Evolutionary conservation across 2,329 filamentous ascomycete species (phyloP).

Genomic region (Aspergillus novofumigatus): DNA sequence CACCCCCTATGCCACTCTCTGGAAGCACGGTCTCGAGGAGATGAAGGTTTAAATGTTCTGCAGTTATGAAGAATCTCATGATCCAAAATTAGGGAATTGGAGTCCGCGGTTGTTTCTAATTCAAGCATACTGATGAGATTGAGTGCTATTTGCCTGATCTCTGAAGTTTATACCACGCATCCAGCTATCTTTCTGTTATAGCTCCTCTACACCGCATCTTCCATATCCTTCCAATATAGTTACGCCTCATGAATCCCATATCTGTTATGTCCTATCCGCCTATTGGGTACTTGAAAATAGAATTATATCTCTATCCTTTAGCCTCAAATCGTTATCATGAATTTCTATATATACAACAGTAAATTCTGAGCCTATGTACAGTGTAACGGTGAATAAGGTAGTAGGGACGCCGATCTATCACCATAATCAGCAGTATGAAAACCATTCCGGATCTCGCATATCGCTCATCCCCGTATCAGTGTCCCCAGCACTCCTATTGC

Average conservation of each 20-base stretch:
- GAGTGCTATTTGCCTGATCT: not conserved
- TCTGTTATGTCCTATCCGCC: slow-evolving; percentile 17
- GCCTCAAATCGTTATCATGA: not conserved
- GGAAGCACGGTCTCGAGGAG: slow-evolving; percentile 89
- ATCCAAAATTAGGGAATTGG: slow-evolving; percentile 15
- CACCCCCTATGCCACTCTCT: slow-evolving; percentile 84
- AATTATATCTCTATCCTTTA: not conserved
- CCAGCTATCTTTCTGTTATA: slow-evolving; percentile 8
- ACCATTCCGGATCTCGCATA: slow-evolving; percentile 11
- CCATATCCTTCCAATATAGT: slow-evolving; percentile 30
- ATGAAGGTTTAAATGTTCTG: slow-evolving; percentile 73
- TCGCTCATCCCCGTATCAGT: slow-evolving; percentile 5
- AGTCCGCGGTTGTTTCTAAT: slow-evolving; percentile 6
- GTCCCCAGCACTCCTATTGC: slow-evolving; percentile 2
- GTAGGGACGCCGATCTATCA: not conserved
- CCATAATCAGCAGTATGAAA: slow-evolving; percentile 10
- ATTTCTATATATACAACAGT: not conserved
- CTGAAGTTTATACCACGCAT: slow-evolving; percentile 20
- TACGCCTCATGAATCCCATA: slow-evolving; percentile 36
- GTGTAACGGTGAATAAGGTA: not conserved
- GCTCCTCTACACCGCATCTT: slow-evolving; percentile 21
- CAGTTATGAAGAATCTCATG: slow-evolving; percentile 15
- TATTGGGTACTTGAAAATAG: not conserved
- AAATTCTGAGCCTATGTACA: not conserved
- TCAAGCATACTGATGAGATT: not conserved